Conservation (phyloP, 2,329 filamentous ascomycete genomes). For the Botryotinia narcissicola region DNA sequence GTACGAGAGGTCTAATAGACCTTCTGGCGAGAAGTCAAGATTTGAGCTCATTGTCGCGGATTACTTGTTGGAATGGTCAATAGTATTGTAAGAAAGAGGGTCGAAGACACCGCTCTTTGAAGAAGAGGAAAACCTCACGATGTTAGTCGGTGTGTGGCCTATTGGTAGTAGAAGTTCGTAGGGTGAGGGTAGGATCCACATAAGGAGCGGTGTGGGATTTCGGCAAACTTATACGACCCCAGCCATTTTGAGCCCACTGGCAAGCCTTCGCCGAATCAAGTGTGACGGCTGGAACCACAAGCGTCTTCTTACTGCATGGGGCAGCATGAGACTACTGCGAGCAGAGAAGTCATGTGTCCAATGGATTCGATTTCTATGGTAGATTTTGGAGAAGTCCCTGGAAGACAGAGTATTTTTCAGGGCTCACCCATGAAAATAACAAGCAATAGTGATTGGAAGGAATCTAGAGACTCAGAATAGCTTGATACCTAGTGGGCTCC, state of each 20-base stretch:
- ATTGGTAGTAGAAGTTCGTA: slow-evolving; percentile 29
- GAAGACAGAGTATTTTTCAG: slow-evolving; percentile 12
- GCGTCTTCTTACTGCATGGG: slow-evolving; percentile 20
- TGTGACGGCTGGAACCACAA: slow-evolving; percentile 19
- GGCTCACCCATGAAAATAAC: slow-evolving; percentile 9
- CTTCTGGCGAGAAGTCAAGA: slow-evolving; percentile 62
- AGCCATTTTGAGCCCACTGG: slow-evolving; percentile 22
- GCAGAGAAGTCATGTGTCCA: slow-evolving; percentile 20
- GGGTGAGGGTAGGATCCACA: slow-evolving; percentile 27
- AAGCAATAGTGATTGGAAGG: slow-evolving; percentile 11
- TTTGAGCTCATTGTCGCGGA: slow-evolving; percentile 49
- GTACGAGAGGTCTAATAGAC: slow-evolving; percentile 60
- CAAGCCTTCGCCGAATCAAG: slow-evolving; percentile 19
- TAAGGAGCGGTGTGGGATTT: slow-evolving; percentile 34
- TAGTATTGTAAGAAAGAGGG: slow-evolving; percentile 46
- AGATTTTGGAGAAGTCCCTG: slow-evolving; percentile 9
- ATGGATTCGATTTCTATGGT: slow-evolving; percentile 18
- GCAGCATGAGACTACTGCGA: slow-evolving; percentile 21
- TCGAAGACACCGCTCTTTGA: slow-evolving; percentile 40
- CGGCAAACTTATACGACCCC: slow-evolving; percentile 26
- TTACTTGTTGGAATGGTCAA: slow-evolving; percentile 39
- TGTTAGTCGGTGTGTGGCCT: slow-evolving; percentile 36
- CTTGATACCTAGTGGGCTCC: slow-evolving; percentile 8
- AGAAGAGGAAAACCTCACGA: slow-evolving; percentile 35
- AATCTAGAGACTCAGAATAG: not conserved